Conservation (phyloP, 2,329 filamentous ascomycete genomes). For the Davidsoniella australis region DNA sequence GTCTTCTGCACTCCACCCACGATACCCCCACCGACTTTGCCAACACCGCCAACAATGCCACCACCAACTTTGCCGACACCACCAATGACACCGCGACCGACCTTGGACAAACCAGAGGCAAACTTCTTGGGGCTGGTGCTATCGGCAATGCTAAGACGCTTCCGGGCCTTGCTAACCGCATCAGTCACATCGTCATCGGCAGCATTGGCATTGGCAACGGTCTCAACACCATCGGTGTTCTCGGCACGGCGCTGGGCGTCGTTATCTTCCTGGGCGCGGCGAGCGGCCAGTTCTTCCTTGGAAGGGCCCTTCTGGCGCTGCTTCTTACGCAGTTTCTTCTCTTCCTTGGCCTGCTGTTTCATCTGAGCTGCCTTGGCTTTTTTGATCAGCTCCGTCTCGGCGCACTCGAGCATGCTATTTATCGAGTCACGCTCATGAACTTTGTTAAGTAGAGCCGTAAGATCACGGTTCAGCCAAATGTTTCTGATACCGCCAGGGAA, state of each 20-base stretch:
- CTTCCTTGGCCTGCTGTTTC: constrained; percentile 46
- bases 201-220: constrained; percentile 21
- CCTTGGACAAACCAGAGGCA: constrained; percentile 18
- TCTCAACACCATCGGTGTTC: constrained; percentile 29
- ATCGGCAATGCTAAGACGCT: constrained; percentile 7
- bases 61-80: constrained; percentile 9
- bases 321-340: constrained; percentile 44
- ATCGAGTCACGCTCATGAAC: constrained; percentile 57
- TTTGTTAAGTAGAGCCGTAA: constrained; percentile 68
- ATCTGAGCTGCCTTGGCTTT: constrained; percentile 62
- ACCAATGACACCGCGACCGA: constrained; percentile 7
- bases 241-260: constrained; percentile 34
- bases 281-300: constrained; percentile 32
- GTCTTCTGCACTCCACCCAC: constrained; percentile 25
- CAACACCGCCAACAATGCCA: constrained; percentile 8
- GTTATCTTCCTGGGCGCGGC: constrained; percentile 30
- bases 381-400: constrained; percentile 72
- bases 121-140: constrained; percentile 21
- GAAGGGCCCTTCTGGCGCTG: constrained; percentile 30
- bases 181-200: constrained; percentile 34
- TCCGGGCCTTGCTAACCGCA: constrained; percentile 24
- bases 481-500: constrained; percentile 91
- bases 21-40: constrained; percentile 20
- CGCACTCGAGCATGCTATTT: constrained; percentile 55
- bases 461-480: constrained; percentile 89